A percentile compares a stretch with the other conserved stretches of the same genome.
These are phyloP conservation scores for Penicillium desertorum DNA, from an alignment of 495 filamentous ascomycete species.

Conservation along the genomic window DNA sequence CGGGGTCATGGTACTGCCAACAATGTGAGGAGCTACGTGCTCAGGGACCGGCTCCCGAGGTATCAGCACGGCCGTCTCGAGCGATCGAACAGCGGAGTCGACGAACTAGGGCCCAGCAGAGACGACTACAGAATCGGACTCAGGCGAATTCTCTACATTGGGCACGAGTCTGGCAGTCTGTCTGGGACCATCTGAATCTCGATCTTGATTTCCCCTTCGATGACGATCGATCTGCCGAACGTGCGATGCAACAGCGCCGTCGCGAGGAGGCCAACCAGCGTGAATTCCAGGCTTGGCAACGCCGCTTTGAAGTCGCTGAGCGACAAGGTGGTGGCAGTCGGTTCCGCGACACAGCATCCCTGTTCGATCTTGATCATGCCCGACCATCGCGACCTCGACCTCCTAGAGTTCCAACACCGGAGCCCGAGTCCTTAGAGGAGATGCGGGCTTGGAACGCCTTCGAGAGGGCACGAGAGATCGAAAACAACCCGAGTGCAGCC, in stretches of 20 bases:
- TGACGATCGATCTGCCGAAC: slow-evolving; percentile 57
- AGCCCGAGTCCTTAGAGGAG: slow-evolving; percentile 74
- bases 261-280: slow-evolving; percentile 60
- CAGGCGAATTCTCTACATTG: slow-evolving; percentile 53
- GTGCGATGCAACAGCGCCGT: slow-evolving; percentile 54
- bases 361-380: slow-evolving; percentile 49
- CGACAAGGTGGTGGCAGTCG: slow-evolving; percentile 71
- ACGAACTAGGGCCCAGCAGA: slow-evolving; percentile 53
- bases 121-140: slow-evolving; percentile 39
- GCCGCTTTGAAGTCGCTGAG: slow-evolving; percentile 75
- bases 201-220: slow-evolving; percentile 91
- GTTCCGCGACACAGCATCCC: slow-evolving; percentile 61
- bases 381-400: slow-evolving; percentile 47
- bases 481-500: slow-evolving; percentile 49
- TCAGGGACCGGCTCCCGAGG: slow-evolving; percentile 37
- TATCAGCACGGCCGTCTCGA: slow-evolving; percentile 30
- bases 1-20: slow-evolving; percentile 81
- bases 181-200: slow-evolving; percentile 65
- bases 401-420: slow-evolving; percentile 49
- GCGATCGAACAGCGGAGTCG: slow-evolving; percentile 42
- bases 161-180: slow-evolving; percentile 68
- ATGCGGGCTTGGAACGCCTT: slow-evolving; percentile 84
- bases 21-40: slow-evolving; percentile 61
- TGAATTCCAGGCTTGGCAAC: slow-evolving; percentile 74
- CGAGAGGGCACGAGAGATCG: slow-evolving; percentile 74